These are phyloP conservation scores for Triadica sebifera DNA, from an alignment of 345 rosid species.

Conservation along the genomic window DNA sequence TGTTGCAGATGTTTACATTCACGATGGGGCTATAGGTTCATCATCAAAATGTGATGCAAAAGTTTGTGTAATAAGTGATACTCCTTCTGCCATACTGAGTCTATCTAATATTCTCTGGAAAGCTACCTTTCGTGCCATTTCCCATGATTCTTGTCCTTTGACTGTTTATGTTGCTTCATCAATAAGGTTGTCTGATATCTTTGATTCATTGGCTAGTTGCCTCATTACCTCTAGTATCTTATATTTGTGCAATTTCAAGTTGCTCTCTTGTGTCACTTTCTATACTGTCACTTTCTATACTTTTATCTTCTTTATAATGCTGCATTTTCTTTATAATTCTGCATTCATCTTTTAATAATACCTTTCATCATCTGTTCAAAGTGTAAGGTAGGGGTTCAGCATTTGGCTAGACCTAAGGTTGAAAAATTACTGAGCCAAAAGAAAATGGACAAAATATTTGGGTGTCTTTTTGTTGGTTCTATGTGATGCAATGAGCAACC, in stretches of 20 bases:
- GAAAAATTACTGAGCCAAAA: not conserved
- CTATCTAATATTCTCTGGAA: conserved; percentile 32
- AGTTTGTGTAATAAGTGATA: conserved; percentile 42
- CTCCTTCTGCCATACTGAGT: conserved; percentile 30
- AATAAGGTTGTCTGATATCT: conserved; percentile 27
- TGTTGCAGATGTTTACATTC: conserved; percentile 29
- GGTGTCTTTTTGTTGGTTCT: not conserved
- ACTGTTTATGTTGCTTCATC: conserved; percentile 37
- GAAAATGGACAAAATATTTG: not conserved
- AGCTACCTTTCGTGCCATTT: conserved; percentile 33
- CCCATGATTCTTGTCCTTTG: conserved; percentile 43
- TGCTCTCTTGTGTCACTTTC: not conserved
- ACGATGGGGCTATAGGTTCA: conserved; percentile 38
- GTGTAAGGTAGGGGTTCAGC: not conserved
- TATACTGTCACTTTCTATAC: not conserved
- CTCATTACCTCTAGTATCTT: not conserved
- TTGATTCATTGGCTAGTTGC: conserved; percentile 1
- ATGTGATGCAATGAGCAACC: not conserved
- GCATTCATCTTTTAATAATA: not conserved
- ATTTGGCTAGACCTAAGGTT: not conserved
- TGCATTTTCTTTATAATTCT: too few species aligned
- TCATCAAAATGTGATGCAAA: conserved; percentile 28
- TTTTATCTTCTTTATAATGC: not conserved
- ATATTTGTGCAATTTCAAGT: not conserved
- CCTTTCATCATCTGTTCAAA: not conserved